Evolutionary conservation across 441 rosid species (phyloP).

Genomic region (Pelargonium hybrid): DNA sequence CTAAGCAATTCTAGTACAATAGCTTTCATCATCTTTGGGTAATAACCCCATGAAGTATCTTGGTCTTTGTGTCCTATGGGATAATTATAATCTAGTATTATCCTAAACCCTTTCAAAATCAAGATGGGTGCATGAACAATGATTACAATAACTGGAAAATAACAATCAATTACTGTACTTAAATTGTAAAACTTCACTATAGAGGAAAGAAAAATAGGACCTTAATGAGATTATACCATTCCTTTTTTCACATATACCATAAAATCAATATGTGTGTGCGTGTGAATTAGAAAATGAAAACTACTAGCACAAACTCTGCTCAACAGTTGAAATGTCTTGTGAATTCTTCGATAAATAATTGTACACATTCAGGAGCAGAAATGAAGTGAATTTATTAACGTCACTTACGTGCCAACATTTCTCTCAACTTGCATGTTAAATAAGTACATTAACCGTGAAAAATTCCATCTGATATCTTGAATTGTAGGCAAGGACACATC

Average conservation of each 20-base stretch:
- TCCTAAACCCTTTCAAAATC: too few relatives aligned
- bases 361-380: not conserved
- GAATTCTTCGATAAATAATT: not conserved
- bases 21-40: too few relatives aligned
- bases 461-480: slow-evolving; percentile 58
- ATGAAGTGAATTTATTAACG: not conserved
- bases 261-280: too few relatives aligned
- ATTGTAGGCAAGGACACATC: slow-evolving; percentile 65
- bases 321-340: not conserved
- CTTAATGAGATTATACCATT: not conserved
- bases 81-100: too few relatives aligned
- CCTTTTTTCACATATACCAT: too few relatives aligned
- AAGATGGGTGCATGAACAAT: too few relatives aligned
- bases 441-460: slow-evolving; percentile 58
- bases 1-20: too few relatives aligned
- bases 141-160: too few relatives aligned
- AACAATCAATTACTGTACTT: too few relatives aligned
- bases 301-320: not conserved
- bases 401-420: slow-evolving; percentile 82
- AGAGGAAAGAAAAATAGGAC: not conserved
- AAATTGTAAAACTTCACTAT: not conserved
- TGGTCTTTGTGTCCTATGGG: too few relatives aligned
- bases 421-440: slow-evolving; percentile 85
- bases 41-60: too few relatives aligned
- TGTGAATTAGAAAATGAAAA: not conserved